phyloP scores from a whole-genome alignment of 768 basidiomycete genomes.

The Pulveroboletus sp. region DNA sequence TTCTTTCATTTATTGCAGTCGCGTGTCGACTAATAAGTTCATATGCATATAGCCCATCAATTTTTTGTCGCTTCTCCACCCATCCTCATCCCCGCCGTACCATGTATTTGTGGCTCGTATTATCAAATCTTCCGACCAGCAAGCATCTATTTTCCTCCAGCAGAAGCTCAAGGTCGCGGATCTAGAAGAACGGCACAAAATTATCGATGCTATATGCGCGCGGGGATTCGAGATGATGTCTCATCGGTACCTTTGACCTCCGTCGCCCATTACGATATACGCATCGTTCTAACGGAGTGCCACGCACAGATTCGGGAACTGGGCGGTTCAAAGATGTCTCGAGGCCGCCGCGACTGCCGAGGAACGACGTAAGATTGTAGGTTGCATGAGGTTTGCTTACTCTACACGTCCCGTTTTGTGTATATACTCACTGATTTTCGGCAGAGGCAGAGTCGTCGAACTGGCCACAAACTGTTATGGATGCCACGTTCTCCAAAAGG shows the following conservation, averaged over 20 bases:
- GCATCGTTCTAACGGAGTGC: slow-evolving; percentile 2
- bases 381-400: slow-evolving; percentile 74
- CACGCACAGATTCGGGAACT: slow-evolving; percentile 75
- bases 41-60: slow-evolving; percentile 70
- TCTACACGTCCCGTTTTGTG: slow-evolving; percentile 1
- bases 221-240: slow-evolving; percentile 93
- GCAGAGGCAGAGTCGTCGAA: slow-evolving; percentile 79
- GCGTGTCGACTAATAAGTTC: slow-evolving; percentile 15
- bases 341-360: slow-evolving; percentile 75
- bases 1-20: slow-evolving; percentile 1
- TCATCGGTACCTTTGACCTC: slow-evolving; percentile 50
- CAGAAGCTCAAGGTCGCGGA: slow-evolving; percentile 90
- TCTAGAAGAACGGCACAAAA: slow-evolving; percentile 70
- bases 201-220: slow-evolving; percentile 82
- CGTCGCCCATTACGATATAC: background rate
- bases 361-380: slow-evolving; percentile 76
- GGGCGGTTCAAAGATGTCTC: slow-evolving; percentile 86
- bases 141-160: slow-evolving; percentile 87
- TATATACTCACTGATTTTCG: slow-evolving; percentile 1
- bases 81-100: slow-evolving; percentile 83
- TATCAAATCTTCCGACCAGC: slow-evolving; percentile 87
- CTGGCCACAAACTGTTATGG: slow-evolving; percentile 88
- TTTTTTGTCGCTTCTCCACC: slow-evolving; percentile 81
- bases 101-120: slow-evolving; percentile 79
- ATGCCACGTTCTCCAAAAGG: slow-evolving; percentile 87